Percentiles rank a stretch among this genome's conserved stretches.
Conservation (phyloP, 2,329 filamentous ascomycete species). For the Penicillium thymicola region DNA sequence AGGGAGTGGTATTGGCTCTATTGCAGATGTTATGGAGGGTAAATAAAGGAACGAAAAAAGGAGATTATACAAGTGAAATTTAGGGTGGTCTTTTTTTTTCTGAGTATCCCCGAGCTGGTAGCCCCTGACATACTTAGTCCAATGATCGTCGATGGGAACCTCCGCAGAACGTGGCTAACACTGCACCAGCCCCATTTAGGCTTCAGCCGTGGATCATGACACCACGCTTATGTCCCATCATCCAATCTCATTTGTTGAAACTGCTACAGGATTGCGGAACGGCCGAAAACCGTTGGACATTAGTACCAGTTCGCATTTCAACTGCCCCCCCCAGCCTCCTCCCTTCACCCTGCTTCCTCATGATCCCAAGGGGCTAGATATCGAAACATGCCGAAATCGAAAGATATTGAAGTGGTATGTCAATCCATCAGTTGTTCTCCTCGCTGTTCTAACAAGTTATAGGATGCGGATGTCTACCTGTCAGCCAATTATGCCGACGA, state of each 20-base stretch:
- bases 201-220: not conserved
- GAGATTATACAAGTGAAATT: no score
- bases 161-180: not conserved
- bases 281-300: not conserved
- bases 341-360: not conserved
- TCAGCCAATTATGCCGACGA: slow-evolving; percentile 7
- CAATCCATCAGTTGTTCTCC: not conserved
- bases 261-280: not conserved
- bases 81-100: no score
- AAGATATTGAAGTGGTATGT: not conserved
- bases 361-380: not conserved
- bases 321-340: not conserved
- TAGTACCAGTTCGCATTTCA: not conserved
- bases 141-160: not conserved
- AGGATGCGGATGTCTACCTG: slow-evolving; percentile 12
- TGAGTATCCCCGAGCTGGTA: no score
- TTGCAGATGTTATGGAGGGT: no score
- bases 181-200: not conserved
- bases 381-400: not conserved
- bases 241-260: not conserved
- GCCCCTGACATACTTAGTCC: no score
- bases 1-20: no score
- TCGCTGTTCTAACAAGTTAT: not conserved
- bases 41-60: no score
- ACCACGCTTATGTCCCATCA: not conserved